Evolutionary conservation across 176 grass and related monocot genomes (phyloP).

Genomic region (Musa schizocarpa): DNA sequence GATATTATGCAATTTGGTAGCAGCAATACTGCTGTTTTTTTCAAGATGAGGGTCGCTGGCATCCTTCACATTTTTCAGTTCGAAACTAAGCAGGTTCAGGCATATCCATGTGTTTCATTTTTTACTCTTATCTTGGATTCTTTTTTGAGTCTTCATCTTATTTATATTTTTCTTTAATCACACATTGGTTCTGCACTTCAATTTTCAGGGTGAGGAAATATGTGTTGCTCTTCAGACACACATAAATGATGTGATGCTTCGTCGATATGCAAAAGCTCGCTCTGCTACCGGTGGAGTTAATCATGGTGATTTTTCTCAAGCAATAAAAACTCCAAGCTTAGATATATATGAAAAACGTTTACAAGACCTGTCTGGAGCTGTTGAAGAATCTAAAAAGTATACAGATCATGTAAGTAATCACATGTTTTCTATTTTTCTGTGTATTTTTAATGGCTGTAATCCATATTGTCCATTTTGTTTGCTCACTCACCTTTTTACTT

Average conservation of each 20-base stretch:
- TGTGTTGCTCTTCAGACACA: slow-evolving; percentile 99
- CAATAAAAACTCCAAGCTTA: slow-evolving; percentile 40
- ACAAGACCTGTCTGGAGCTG: slow-evolving; percentile 56
- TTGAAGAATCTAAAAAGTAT: slow-evolving; percentile 86
- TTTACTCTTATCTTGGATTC: background rate
- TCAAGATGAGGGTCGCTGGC: slow-evolving; percentile 98
- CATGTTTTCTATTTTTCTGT: too few relatives aligned
- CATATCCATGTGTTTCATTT: background rate
- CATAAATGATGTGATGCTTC: slow-evolving; percentile 99
- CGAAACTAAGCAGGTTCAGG: slow-evolving; percentile 88
- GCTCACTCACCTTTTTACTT: too few relatives aligned
- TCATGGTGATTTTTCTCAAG: slow-evolving; percentile 70
- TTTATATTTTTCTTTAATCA: slow-evolving; percentile 10
- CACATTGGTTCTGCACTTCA: background rate
- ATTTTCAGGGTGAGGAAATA: slow-evolving; percentile 93
- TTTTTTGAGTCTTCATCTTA: background rate
- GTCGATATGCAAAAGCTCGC: slow-evolving; percentile 89
- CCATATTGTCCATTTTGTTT: too few relatives aligned
- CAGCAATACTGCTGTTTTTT: slow-evolving; percentile 99
- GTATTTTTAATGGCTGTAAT: too few relatives aligned
- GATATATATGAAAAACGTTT: slow-evolving; percentile 74
- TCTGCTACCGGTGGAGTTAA: slow-evolving; percentile 33
- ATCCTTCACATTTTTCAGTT: slow-evolving; percentile 99
- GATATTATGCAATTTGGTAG: slow-evolving; percentile 99
- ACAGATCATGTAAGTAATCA: slow-evolving; percentile 55